Percentiles rank a stretch among this genome's conserved stretches.
phyloP scores from a whole-genome alignment of 331 rosid genomes.

The Quercus phellos region DNA sequence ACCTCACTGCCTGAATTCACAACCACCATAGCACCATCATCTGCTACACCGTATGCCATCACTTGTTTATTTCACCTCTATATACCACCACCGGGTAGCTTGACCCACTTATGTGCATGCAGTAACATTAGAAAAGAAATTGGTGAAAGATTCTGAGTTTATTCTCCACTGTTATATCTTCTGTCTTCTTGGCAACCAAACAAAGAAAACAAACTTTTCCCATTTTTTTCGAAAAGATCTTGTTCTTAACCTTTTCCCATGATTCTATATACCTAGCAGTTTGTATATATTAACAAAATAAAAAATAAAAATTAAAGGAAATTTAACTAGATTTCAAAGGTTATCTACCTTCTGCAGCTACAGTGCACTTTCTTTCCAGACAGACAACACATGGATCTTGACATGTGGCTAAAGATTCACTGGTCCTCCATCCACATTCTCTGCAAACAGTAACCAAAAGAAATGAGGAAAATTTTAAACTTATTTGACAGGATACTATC shows the following conservation, averaged over 20 bases:
- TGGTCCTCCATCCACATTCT: constrained; percentile 83
- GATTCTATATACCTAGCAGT: neutral
- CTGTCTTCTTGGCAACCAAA: neutral
- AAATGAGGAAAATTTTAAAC: neutral
- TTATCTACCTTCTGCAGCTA: constrained; percentile 79
- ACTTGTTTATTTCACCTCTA: neutral
- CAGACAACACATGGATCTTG: constrained; percentile 92
- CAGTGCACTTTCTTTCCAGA: constrained; percentile 85
- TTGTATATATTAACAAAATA: neutral
- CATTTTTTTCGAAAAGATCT: neutral
- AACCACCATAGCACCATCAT: neutral
- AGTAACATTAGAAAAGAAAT: neutral
- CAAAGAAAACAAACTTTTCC: neutral
- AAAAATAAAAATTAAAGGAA: neutral
- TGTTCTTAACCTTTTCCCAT: neutral
- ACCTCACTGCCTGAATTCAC: neutral
- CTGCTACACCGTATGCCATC: neutral
- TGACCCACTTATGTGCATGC: neutral
- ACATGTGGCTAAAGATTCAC: constrained; percentile 50
- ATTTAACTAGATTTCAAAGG: neutral
- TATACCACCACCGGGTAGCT: neutral
- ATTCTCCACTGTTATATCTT: neutral
- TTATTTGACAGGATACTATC: neutral
- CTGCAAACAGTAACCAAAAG: constrained; percentile 36
- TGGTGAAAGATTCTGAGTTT: neutral